Conservation (phyloP, 345 rosid species). For the Gossypium herbaceum region DNA sequence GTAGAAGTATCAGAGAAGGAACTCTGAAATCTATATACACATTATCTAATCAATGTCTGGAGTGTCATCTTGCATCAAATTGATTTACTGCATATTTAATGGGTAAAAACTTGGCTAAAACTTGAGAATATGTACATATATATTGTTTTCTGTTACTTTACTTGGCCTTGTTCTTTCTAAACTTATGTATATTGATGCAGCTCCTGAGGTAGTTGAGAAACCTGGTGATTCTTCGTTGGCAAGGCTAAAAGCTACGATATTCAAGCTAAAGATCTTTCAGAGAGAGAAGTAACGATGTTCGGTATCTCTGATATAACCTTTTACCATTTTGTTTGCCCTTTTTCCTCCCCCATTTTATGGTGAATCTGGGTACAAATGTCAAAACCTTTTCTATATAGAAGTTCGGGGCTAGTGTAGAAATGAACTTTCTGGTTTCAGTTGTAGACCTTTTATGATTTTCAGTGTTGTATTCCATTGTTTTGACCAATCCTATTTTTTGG, state of each 20-base stretch:
- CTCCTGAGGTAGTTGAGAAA: constrained; percentile 91
- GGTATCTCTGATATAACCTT: not conserved
- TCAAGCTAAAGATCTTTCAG: constrained; percentile 83
- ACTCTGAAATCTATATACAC: not conserved
- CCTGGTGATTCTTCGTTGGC: constrained; percentile 71
- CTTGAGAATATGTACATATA: not conserved
- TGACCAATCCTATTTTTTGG: constrained; percentile 4
- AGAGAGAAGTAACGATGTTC: constrained; percentile 66
- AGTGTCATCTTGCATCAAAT: not conserved
- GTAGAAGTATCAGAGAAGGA: not conserved
- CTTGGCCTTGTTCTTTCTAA: not conserved
- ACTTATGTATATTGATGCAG: constrained; percentile 40
- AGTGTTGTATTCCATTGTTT: constrained; percentile 6
- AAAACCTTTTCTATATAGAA: not conserved
- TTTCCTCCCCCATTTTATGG: not conserved
- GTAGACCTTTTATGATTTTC: constrained; percentile 8
- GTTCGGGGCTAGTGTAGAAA: not conserved
- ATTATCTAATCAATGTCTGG: not conserved
- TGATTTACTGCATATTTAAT: not conserved
- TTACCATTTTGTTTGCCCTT: not conserved
- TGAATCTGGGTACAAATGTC: not conserved
- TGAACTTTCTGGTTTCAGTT: not conserved
- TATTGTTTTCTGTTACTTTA: not conserved
- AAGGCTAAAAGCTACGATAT: constrained; percentile 51
- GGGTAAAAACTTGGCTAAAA: not conserved